Conservation (phyloP, 2,329 filamentous ascomycete genomes). For the Cladosporium phlei region DNA sequence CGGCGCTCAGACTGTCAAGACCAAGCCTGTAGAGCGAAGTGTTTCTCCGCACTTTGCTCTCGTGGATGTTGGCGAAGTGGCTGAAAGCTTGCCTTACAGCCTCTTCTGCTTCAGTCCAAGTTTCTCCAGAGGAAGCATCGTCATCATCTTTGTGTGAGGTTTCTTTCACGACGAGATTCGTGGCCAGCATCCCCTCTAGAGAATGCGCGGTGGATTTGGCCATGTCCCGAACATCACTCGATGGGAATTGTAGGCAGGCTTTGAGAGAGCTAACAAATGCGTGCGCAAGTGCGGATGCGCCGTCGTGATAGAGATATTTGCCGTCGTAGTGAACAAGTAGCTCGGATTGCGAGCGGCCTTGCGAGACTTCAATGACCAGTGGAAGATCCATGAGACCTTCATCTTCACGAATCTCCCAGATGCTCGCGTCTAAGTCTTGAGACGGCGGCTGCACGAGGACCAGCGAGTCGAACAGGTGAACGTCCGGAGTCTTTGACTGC, state of each 20-base stretch:
- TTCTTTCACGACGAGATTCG: not conserved
- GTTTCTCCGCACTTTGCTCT: conserved; percentile 49
- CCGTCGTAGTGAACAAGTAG: conserved; percentile 46
- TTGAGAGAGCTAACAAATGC: conserved; percentile 27
- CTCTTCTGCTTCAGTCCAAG: conserved; percentile 51
- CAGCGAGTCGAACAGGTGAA: conserved; percentile 70
- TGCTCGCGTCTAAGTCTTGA: conserved; percentile 37
- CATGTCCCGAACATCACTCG: conserved; percentile 18
- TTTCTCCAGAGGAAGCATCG: not conserved
- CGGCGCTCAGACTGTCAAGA: conserved; percentile 82
- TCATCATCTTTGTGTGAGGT: not conserved
- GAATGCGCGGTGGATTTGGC: not conserved
- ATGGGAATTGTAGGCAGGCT: conserved; percentile 27
- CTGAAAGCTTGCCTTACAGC: conserved; percentile 55
- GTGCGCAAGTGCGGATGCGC: conserved; percentile 22
- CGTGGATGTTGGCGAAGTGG: conserved; percentile 51
- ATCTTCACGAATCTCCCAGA: conserved; percentile 50
- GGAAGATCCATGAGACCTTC: conserved; percentile 67
- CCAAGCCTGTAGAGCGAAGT: conserved; percentile 85
- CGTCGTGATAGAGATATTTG: conserved; percentile 55
- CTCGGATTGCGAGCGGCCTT: conserved; percentile 49
- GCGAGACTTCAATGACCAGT: conserved; percentile 69
- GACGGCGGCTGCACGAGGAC: conserved; percentile 69
- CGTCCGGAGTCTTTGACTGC: conserved; percentile 37
- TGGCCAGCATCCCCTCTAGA: conserved; percentile 2